These are phyloP conservation scores for Monilinia fructicola DNA, from an alignment of 2,329 filamentous ascomycete genomes.

Conservation along the genomic window DNA sequence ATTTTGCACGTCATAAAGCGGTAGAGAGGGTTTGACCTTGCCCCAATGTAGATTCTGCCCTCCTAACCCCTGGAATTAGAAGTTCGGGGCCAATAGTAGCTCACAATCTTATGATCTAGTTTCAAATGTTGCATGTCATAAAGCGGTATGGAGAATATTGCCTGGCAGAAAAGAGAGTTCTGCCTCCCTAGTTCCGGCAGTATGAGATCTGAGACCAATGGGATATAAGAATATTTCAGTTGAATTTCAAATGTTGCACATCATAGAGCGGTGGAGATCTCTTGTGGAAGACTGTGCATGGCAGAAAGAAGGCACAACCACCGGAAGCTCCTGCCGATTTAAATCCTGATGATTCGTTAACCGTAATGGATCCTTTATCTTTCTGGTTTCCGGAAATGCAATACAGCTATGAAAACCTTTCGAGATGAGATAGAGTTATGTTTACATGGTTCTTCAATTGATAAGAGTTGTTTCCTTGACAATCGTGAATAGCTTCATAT, in stretches of 20 bases:
- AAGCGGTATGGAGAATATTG: background rate
- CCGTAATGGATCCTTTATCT: too few species aligned
- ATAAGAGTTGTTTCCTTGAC: too few species aligned
- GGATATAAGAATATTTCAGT: too few species aligned
- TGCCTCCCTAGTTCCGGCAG: background rate
- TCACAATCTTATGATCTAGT: too few species aligned
- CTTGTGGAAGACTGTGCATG: background rate
- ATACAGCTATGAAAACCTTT: too few species aligned
- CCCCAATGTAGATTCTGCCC: background rate
- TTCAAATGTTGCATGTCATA: conserved; percentile 4
- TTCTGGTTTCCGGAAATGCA: too few species aligned
- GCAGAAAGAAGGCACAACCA: background rate
- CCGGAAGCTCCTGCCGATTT: too few species aligned
- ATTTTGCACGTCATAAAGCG: conserved; percentile 7
- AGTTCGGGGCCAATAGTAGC: background rate
- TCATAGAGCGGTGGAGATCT: background rate
- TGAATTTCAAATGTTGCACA: background rate
- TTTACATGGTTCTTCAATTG: too few species aligned
- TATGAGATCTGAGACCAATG: background rate
- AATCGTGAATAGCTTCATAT: background rate
- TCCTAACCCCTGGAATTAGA: too few species aligned
- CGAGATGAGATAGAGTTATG: too few species aligned
- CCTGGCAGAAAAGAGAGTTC: background rate
- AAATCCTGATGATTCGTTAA: background rate
- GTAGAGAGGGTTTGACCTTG: background rate